These are phyloP conservation scores for Rosa hybrid DNA, from an alignment of 331 rosid genomes.

Conservation along the genomic window DNA sequence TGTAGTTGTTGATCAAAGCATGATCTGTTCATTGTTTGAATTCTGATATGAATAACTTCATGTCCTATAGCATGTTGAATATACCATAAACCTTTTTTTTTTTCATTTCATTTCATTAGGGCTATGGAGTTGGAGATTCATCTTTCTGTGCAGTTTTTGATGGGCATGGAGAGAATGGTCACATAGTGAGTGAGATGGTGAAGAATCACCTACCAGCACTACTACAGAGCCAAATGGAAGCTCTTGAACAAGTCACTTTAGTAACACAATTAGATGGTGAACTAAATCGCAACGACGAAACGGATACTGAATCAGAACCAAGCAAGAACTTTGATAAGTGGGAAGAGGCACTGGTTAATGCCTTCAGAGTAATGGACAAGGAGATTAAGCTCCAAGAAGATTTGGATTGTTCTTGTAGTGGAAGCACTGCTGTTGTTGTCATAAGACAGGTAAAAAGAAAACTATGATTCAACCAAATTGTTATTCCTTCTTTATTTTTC, in stretches of 20 bases:
- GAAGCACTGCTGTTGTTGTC: conserved; percentile 64
- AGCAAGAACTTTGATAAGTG: conserved; percentile 26
- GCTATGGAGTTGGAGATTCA: conserved; percentile 42
- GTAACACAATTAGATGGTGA: not conserved
- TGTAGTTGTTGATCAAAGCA: not conserved
- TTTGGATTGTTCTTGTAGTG: conserved; percentile 59
- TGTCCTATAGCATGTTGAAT: not conserved
- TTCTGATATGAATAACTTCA: not conserved
- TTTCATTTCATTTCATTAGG: conserved; percentile 33
- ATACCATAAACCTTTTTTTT: not conserved
- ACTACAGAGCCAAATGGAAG: conserved; percentile 36
- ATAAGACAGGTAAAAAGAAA: conserved; percentile 48
- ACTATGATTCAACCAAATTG: not conserved
- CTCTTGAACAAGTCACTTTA: conserved; percentile 3
- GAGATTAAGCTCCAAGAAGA: conserved; percentile 55
- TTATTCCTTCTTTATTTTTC: not conserved
- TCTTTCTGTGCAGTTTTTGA: conserved; percentile 66
- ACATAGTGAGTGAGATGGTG: conserved; percentile 56
- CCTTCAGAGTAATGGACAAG: conserved; percentile 68
- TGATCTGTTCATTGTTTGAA: not conserved
- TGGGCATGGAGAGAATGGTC: conserved; percentile 83
- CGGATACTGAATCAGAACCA: conserved; percentile 10
- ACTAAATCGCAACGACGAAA: not conserved
- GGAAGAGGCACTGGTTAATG: conserved; percentile 45
- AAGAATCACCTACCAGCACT: conserved; percentile 43